Conservation (phyloP, 169 alveolate genomes). For the Eimeria tenella region DNA sequence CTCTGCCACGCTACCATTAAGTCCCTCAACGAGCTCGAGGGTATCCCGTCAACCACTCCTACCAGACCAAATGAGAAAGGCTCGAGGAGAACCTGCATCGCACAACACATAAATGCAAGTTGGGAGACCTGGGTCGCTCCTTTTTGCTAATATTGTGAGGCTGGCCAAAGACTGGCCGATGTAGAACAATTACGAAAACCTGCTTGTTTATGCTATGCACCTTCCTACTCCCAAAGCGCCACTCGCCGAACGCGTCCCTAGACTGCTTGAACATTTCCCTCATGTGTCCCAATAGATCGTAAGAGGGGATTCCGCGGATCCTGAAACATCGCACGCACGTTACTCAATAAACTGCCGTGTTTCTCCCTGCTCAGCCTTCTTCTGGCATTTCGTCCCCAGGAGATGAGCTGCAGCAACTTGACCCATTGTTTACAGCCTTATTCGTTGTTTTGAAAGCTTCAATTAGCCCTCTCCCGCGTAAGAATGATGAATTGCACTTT, state of each 20-base stretch:
- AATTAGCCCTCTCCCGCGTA: not conserved
- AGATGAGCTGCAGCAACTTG: no score
- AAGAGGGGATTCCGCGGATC: slow-evolving; percentile 44
- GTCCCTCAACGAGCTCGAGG: not conserved
- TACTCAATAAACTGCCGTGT: not conserved
- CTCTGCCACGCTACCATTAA: slow-evolving; percentile 23
- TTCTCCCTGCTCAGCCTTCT: no score
- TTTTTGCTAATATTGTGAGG: not conserved
- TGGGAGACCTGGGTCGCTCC: not conserved
- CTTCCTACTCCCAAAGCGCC: slow-evolving; percentile 65
- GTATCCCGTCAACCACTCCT: slow-evolving; percentile 21
- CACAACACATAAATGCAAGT: not conserved
- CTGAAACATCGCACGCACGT: not conserved
- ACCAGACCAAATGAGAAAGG: not conserved
- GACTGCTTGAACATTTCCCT: slow-evolving; percentile 53
- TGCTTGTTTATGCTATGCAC: not conserved
- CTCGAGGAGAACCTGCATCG: slow-evolving; percentile 37
- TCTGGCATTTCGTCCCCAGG: no score
- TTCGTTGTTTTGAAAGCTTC: no score
- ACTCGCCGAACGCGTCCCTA: slow-evolving; percentile 31
- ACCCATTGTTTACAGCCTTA: no score
- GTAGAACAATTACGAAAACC: not conserved
- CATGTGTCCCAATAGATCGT: slow-evolving; percentile 50
- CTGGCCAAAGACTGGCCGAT: not conserved
- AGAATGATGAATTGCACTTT: not conserved